Conservation (phyloP, 2,329 filamentous ascomycete genomes). For the Aaosphaeria arxii region DNA sequence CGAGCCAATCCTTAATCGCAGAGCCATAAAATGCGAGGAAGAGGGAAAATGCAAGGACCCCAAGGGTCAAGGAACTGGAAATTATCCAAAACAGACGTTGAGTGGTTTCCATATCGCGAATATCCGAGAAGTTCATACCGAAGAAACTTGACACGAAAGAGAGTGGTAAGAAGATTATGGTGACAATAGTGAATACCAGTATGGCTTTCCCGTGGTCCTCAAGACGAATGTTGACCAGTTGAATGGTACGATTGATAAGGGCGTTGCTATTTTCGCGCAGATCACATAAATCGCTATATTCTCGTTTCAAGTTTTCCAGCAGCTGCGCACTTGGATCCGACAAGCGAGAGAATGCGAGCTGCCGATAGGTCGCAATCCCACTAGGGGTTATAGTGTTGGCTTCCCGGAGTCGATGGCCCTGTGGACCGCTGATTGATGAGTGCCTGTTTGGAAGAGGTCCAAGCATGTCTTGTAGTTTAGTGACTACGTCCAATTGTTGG, state of each 20-base stretch:
- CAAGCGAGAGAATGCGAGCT: constrained; percentile 35
- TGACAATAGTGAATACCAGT: constrained; percentile 44
- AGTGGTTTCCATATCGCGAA: constrained; percentile 37
- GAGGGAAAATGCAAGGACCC: constrained; percentile 35
- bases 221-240: constrained; percentile 44
- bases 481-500: constrained; percentile 40
- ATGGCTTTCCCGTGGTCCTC: constrained; percentile 46
- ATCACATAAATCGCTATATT: constrained; percentile 39
- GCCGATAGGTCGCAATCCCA: constrained; percentile 34
- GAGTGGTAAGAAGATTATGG: constrained; percentile 43
- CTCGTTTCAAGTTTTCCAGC: constrained; percentile 40
- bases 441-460: constrained; percentile 1
- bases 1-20: constrained; percentile 33
- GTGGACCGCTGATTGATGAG: constrained; percentile 6
- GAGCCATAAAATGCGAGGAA: constrained; percentile 43
- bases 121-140: constrained; percentile 44
- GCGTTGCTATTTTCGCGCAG: constrained; percentile 43
- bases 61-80: constrained; percentile 36
- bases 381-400: constrained; percentile 14
- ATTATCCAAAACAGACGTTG: constrained; percentile 43
- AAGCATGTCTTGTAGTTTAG: constrained; percentile 20
- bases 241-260: constrained; percentile 43
- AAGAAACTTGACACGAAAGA: constrained; percentile 45
- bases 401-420: constrained; percentile 8
- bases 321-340: constrained; percentile 38